phyloP scores from a whole-genome alignment of 1,284 basidiomycete species.

The Fomitopsis palustris region DNA sequence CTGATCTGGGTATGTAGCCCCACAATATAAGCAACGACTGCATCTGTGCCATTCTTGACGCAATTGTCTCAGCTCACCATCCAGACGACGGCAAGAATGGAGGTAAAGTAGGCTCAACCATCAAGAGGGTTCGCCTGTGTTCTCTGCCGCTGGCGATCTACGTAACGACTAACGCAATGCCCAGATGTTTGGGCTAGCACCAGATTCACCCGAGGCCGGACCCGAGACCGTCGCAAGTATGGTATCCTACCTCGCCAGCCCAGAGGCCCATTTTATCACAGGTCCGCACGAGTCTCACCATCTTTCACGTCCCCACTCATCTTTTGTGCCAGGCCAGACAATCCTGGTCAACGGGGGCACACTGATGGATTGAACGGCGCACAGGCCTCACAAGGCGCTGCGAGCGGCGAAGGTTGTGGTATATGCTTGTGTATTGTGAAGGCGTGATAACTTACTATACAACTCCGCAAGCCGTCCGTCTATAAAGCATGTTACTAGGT shows the following conservation, averaged over 20 bases:
- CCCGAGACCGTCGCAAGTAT: slow-evolving; percentile 10
- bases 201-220: slow-evolving; percentile 1
- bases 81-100: slow-evolving; percentile 7
- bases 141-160: neutral
- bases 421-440: neutral
- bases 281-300: neutral
- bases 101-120: neutral
- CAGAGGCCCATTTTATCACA: slow-evolving; percentile 13
- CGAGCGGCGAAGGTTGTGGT: neutral
- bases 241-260: slow-evolving; percentile 15
- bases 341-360: slow-evolving; percentile 11
- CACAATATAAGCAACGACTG: neutral
- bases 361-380: slow-evolving; percentile 3
- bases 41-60: neutral
- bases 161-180: neutral
- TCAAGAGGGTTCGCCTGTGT: slow-evolving; percentile 3
- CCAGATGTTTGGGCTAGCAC: slow-evolving; percentile 5
- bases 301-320: neutral
- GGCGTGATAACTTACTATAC: slow-evolving; percentile 1
- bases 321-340: slow-evolving; percentile 9
- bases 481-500: neutral
- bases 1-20: slow-evolving; percentile 4
- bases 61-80: slow-evolving; percentile 2
- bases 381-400: neutral
- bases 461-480: neutral